Evolutionary conservation across 2,329 filamentous ascomycete genomes (phyloP), one percentile per base, ranked within the genome.

Genomic region (Fusarium odoratissimum): DNA sequence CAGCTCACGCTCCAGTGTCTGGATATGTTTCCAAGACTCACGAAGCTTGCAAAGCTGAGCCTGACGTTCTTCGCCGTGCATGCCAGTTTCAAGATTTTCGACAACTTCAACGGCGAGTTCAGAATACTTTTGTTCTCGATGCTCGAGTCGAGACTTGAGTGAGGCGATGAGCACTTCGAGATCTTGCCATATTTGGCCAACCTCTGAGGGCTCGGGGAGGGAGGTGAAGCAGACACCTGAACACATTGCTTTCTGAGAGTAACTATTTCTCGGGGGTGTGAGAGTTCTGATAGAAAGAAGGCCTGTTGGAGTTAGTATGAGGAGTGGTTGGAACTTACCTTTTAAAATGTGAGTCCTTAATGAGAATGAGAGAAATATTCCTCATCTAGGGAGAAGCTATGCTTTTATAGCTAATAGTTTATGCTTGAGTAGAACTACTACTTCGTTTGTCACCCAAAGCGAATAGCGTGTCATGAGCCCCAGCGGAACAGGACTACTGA

Each of bases 351-450:
- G 19, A 12, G 5, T 5, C 10, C 9, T 17, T 1, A 21, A n/a
- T 17, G 2, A n/a, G 5, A 17, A n/a, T 13, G 17, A 21, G 7
- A 16, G 6, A 9, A 35, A 25, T 4, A 1, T 1, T 5, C 2
- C 11, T n/a, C 3, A 11, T 8, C 2, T 1, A 12, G 5, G 19
- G 10, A 16, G 2, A 12, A 0, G 2, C 9, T 19, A 2, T 14
- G 16, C 7, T 0, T 25, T 52, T 52, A 52, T 52, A 52, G 10
- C 19, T 16, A 12, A 17, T 16, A 28, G 4, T 4, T 0, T 8
- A 16, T 21, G 0, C 1, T 12, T 4, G 4, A 33, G 11, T 19
- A 23, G 6, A 23, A 14, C 4, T 6, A 33, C 16, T 19, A 2
- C 19, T 51, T 23, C 3, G 2, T 4, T 35, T 4, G n/a, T 4